Base-by-base conservation (phyloP, 2,329 filamentous ascomycete genomes). In the Gyromitra esculenta region DNA sequence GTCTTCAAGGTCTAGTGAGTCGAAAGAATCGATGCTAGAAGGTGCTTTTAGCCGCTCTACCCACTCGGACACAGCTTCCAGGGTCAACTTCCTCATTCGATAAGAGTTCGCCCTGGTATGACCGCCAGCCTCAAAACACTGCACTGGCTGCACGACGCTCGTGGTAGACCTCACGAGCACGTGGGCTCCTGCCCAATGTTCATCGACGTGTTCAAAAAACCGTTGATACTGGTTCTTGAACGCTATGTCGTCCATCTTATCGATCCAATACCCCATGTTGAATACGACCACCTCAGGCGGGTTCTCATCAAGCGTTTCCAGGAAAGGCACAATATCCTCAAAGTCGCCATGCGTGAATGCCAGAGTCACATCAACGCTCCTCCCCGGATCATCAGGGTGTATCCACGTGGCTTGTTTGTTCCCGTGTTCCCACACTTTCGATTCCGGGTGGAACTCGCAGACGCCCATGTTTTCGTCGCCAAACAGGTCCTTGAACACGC, bases 131-230 rank as follows among this genome's bases (percentile, higher is more conserved):
- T 41, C 73, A n/a, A 67, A 70, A 35, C 69, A 78, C 31, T 78
- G 69, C 25, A 78, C 57, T 50, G 75, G 66, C 50, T 71, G 77
- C 35, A 65, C 74, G 18, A 78, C 74, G 39, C 71, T 72, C 6
- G 73, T 73, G 15, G 63, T 70, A 8, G 69, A 56, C 31, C 68
- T 64, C 9, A 75, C 65, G 8, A 74, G 31, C 35, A 77, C 52
- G 18, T 70, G 75, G 3, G 63, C 73, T 11, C 41, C 43, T 6
- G 35, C 21, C 21, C 65, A 78, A 37, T 60, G 43, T 18, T 43
- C 21, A 50, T 78, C 37, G 15, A 76, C 37, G 5, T 64, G 43
- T 18, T 74, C 43, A 13, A 77, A 43, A 37, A 73, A 77, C 15
- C 21, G 15, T 15, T 25, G 50, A 45, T 74, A 52, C 43, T 69